These are phyloP conservation scores for Colletotrichum sp. DNA, from an alignment of 2,329 filamentous ascomycete genomes.

Conservation along the genomic window DNA sequence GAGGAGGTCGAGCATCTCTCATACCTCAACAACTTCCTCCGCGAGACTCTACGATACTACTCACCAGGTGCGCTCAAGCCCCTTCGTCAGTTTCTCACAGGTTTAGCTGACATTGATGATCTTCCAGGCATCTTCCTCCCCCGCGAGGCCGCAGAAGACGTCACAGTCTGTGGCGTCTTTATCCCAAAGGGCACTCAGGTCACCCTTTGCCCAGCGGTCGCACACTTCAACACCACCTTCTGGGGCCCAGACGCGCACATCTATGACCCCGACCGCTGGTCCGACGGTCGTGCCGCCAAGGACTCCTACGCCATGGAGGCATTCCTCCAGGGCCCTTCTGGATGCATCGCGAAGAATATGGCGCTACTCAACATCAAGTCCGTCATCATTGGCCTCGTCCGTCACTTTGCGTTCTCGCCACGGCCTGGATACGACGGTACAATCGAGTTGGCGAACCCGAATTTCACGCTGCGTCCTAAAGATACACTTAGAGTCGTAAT, in stretches of 20 bases:
- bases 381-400: constrained; percentile 12
- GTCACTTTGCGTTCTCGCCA: constrained; percentile 10
- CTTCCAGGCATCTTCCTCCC: constrained; percentile 25
- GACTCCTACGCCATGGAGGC: constrained; percentile 29
- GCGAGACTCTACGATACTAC: constrained; percentile 41
- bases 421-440: not conserved
- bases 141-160: constrained; percentile 27
- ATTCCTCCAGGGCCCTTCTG: constrained; percentile 25
- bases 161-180: constrained; percentile 29
- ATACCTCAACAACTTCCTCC: constrained; percentile 42
- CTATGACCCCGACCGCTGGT: constrained; percentile 35
- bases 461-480: constrained; percentile 21
- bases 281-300: constrained; percentile 24
- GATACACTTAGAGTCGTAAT: constrained; percentile 5
- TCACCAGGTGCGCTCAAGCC: constrained; percentile 33
- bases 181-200: constrained; percentile 33
- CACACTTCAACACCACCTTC: constrained; percentile 27
- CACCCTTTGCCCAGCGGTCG: constrained; percentile 28
- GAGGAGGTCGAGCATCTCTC: constrained; percentile 51
- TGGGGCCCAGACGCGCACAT: constrained; percentile 32
- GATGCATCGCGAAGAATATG: constrained; percentile 22
- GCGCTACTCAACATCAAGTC: constrained; percentile 19
- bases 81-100: not conserved
- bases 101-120: not conserved
- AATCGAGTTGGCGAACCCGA: constrained; percentile 16